Evolutionary conservation across 768 basidiomycete genomes (phyloP).

Genomic region (Panaeolus cyanescens): DNA sequence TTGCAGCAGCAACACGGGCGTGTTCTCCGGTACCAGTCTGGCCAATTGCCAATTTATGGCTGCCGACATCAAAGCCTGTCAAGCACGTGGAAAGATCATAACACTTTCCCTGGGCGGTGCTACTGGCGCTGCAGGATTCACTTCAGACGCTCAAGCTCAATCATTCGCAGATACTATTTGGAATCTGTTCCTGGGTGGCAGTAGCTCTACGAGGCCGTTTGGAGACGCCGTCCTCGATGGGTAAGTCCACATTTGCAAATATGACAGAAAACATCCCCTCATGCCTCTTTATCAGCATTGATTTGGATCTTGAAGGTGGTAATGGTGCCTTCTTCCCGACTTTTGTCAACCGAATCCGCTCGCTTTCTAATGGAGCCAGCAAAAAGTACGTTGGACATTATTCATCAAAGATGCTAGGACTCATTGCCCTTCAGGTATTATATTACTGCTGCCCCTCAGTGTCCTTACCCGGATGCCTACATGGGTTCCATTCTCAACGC

Average conservation of each 20-base stretch:
- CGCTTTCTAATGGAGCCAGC: slow-evolving; percentile 43
- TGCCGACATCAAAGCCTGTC: slow-evolving; percentile 57
- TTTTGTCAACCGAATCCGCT: slow-evolving; percentile 48
- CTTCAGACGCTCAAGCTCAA: slow-evolving; percentile 49
- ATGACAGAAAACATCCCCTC: background rate
- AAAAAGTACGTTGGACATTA: slow-evolving; percentile 39
- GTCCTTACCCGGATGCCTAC: slow-evolving; percentile 63
- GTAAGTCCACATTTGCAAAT: slow-evolving; percentile 26
- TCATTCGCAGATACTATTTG: slow-evolving; percentile 62
- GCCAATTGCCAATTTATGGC: slow-evolving; percentile 60
- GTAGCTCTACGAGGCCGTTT: slow-evolving; percentile 58
- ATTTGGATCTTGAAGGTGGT: slow-evolving; percentile 69
- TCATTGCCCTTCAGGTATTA: slow-evolving; percentile 41
- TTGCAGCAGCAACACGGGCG: slow-evolving; percentile 46
- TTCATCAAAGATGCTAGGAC: background rate
- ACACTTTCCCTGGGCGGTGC: slow-evolving; percentile 55
- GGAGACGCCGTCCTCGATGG: slow-evolving; percentile 66
- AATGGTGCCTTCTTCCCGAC: slow-evolving; percentile 43
- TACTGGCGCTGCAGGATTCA: slow-evolving; percentile 52
- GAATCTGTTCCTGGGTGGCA: slow-evolving; percentile 70
- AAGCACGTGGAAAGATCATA: slow-evolving; percentile 53
- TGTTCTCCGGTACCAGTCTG: slow-evolving; percentile 58
- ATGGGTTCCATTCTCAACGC: slow-evolving; percentile 53
- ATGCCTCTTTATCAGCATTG: slow-evolving; percentile 35
- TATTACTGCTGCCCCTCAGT: slow-evolving; percentile 56